phyloP scores from a whole-genome alignment of 192 early-diverging fungal species.

The Entomortierella parvispora region DNA sequence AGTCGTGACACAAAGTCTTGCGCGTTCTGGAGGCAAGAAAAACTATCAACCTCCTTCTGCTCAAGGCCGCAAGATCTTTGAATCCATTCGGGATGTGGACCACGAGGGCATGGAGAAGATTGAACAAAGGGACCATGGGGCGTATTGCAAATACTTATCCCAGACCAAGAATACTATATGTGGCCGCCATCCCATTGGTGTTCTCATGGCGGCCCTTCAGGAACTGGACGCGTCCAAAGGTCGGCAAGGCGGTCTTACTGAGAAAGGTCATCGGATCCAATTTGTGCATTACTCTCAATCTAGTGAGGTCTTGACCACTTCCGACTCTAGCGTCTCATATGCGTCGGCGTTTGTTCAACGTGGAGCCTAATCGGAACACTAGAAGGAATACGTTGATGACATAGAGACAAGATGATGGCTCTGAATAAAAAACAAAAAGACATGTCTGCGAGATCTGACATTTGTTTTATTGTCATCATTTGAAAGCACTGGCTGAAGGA shows the following conservation, averaged over 20 bases:
- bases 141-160: constrained; percentile 77
- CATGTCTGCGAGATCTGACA: no score
- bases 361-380: background rate
- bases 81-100: constrained; percentile 85
- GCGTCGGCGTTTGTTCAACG: constrained; percentile 44
- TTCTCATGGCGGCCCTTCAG: constrained; percentile 78
- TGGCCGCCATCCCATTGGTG: constrained; percentile 89
- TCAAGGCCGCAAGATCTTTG: constrained; percentile 61
- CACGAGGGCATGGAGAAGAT: constrained; percentile 83
- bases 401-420: background rate
- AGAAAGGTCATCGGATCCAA: constrained; percentile 46
- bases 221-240: constrained; percentile 20
- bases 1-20: constrained; percentile 15
- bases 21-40: constrained; percentile 6
- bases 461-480: no score
- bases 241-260: constrained; percentile 3
- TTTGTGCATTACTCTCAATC: constrained; percentile 93
- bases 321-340: constrained; percentile 47
- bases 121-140: constrained; percentile 65
- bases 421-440: background rate
- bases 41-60: background rate
- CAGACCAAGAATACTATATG: constrained; percentile 94
- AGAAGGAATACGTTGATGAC: no score
- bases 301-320: constrained; percentile 51
- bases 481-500: background rate